These are phyloP conservation scores for Fusarium begoniae DNA, from an alignment of 2,329 filamentous ascomycete species.

Conservation along the genomic window DNA sequence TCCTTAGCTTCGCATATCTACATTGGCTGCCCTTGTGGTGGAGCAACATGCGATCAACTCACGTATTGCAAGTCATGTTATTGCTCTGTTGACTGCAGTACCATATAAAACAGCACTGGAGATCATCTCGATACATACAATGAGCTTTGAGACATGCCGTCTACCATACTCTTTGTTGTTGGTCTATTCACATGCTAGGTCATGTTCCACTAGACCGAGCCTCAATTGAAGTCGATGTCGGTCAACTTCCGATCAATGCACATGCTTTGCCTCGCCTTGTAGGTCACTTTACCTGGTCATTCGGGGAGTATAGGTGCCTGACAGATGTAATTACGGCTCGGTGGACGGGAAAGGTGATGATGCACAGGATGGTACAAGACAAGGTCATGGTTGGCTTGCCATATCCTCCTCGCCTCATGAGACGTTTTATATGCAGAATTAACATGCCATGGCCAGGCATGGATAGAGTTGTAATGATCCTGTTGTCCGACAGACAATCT, in stretches of 20 bases:
- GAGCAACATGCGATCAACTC: background rate
- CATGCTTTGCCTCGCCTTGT: background rate
- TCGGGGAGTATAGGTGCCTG: background rate
- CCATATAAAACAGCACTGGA: background rate
- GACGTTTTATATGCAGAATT: background rate
- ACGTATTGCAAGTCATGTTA: background rate
- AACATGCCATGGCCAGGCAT: background rate
- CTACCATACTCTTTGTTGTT: background rate
- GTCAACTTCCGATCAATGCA: conserved; percentile 18
- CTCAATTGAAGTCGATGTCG: conserved; percentile 2
- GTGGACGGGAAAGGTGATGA: conserved; percentile 1
- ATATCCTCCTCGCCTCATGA: background rate
- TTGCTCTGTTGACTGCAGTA: background rate
- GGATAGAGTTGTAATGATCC: background rate
- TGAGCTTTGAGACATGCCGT: background rate
- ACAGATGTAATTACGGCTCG: background rate
- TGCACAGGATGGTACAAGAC: background rate
- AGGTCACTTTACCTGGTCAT: background rate
- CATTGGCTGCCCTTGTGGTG: background rate
- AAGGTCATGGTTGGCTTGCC: background rate
- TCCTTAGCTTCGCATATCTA: background rate
- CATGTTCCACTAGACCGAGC: conserved; percentile 13
- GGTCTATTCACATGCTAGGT: background rate
- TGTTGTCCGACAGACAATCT: conserved; percentile 2
- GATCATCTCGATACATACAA: background rate